Evolutionary conservation across 768 basidiomycete genomes (phyloP), one percentile per base, ranked within the genome.

Genomic region (Suillus variegatus): DNA sequence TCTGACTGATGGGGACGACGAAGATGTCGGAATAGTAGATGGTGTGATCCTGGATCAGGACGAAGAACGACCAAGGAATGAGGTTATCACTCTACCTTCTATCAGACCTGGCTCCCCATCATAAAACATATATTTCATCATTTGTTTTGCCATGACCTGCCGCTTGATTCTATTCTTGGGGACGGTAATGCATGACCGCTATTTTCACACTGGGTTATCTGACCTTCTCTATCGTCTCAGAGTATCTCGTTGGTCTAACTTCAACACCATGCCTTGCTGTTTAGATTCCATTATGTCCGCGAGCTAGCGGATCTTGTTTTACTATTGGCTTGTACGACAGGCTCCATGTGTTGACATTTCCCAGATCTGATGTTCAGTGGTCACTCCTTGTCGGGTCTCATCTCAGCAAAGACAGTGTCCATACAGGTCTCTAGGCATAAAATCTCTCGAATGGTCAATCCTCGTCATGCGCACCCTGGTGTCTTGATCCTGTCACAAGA

Each of bases 1-100:
- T 66, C 69, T 92, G 57, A 83, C 81, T 44, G 85, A 87, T 64
- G 86, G 85, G 40, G 82, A 85, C 56, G 87, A 87, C 55, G 88
- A 82, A 20, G 74, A 70, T 28, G 65, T 85, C 14, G 84, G 82
- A 41, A 75, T 81, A 38, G 77, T 75, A 35, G 68, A 71, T 65
- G 67, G 68, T 44, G 73, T 76, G 40, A 70, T 71, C 14, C 62
- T 76, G 12, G 63, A 67, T 20, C 69, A 65, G 40, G 70, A 64
- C 12, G 68, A 65, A 0, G 67, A 67, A 54, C 52, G 68, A 14
- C 49, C 44, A 36, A 62, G 32, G n/a, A 62, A 40, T 41, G 38
- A 28, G 28, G 18, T 13, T 40, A 16, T 51, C 32, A 9, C 13
- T 9, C 28, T 49, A 52, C 38, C 35, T n/a, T 6, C 52, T 40